Percentiles rank a stretch among this genome's conserved stretches.
Conservation (phyloP, 495 filamentous ascomycete species). For the Lasiosphaeria hispida region DNA sequence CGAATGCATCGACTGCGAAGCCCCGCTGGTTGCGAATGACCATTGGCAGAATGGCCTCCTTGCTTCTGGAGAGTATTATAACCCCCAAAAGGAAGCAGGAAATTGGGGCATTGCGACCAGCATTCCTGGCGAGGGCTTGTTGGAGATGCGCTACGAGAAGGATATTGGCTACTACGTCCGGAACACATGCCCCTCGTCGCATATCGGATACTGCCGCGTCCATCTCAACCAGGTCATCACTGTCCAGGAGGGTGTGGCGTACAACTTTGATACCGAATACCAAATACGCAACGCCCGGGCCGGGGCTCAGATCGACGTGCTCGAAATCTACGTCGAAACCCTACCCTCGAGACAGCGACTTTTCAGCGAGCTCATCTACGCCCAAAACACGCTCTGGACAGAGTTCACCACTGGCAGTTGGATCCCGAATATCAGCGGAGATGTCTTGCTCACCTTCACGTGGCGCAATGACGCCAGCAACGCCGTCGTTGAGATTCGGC, state of each 20-base stretch:
- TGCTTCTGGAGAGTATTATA: constrained; percentile 1
- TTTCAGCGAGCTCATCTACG: no score
- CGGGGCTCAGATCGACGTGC: neutral
- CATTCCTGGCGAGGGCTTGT: neutral
- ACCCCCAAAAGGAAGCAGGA: neutral
- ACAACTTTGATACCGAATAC: constrained; percentile 8
- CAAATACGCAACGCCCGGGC: neutral
- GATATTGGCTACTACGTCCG: constrained; percentile 1
- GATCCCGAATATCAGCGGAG: neutral
- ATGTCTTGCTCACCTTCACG: constrained; percentile 5
- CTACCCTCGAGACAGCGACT: no score
- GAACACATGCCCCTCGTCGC: constrained; percentile 2
- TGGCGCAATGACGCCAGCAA: constrained; percentile 15
- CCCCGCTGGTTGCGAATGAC: neutral
- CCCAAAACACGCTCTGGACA: no score
- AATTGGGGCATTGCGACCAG: constrained; percentile 1
- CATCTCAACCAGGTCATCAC: constrained; percentile 5
- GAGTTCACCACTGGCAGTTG: no score
- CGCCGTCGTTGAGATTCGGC: neutral
- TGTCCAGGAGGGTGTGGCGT: neutral
- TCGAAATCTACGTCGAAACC: constrained; percentile 9
- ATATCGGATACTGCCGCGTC: constrained; percentile 8
- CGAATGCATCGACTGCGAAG: neutral
- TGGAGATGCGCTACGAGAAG: constrained; percentile 5
- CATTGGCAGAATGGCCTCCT: constrained; percentile 7